Percentiles rank a stretch among this genome's conserved stretches.
Evolutionary conservation across 202 grass and related monocot genomes (phyloP).

Genomic region (Setaria viridis): DNA sequence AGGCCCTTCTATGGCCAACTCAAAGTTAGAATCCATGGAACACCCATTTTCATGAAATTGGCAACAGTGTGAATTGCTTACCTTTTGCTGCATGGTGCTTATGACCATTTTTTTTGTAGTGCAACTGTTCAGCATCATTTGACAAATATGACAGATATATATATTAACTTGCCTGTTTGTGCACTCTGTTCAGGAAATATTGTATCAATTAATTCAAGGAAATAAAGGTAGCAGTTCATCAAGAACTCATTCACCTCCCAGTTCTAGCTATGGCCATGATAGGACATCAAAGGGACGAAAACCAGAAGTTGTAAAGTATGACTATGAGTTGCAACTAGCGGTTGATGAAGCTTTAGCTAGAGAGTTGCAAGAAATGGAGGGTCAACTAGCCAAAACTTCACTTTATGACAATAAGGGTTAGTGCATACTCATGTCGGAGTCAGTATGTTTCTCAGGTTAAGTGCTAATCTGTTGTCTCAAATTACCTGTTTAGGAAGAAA

Average conservation of each 20-base stretch:
- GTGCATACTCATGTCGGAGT: background rate
- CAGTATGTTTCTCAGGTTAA: conserved; percentile 18
- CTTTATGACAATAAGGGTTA: conserved; percentile 52
- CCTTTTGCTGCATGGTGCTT: background rate
- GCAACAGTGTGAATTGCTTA: background rate
- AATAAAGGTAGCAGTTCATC: conserved; percentile 46
- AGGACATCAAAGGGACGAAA: conserved; percentile 24
- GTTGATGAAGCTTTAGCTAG: conserved; percentile 82
- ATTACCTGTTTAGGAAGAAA: conserved; percentile 62
- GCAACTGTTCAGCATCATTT: background rate
- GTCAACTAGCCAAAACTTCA: conserved; percentile 60
- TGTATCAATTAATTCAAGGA: conserved; percentile 77
- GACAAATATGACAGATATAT: conserved; percentile 12
- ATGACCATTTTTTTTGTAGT: conserved; percentile 3
- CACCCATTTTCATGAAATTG: background rate
- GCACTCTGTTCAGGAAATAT: conserved; percentile 67
- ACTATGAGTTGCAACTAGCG: conserved; percentile 57
- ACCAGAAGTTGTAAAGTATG: conserved; percentile 34
- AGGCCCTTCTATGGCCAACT: background rate
- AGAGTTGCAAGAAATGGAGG: conserved; percentile 79
- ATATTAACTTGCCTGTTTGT: conserved; percentile 26
- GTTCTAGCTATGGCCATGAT: conserved; percentile 46
- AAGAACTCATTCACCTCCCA: conserved; percentile 49
- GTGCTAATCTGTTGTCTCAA: conserved; percentile 30
- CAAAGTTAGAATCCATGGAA: background rate